Evolutionary conservation across 768 basidiomycete species (phyloP), one percentile per base, ranked within the genome.

Genomic region (Gautieria morchelliformis): DNA sequence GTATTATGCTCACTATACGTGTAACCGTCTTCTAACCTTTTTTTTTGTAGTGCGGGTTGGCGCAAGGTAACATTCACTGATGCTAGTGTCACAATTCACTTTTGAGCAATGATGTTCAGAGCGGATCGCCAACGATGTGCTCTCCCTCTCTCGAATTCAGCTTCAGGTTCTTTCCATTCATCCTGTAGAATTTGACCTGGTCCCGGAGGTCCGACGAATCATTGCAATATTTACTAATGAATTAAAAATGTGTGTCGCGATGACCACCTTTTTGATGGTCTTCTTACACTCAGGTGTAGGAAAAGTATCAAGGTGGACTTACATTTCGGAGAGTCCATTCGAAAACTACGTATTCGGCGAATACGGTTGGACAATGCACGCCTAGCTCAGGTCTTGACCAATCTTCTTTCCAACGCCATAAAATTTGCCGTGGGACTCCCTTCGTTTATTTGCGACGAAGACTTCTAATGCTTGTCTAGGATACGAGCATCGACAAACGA

Each of bases 111-210:
- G 14, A 44, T 19, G 7, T n/a, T 14, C 22, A 60, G 69, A 70
- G 50, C 59, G 70, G 48, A 73, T 74, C 30, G 67, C 69, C 35
- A 72, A 74, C 58, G 73, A 74, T 59, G 69, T 73, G 1, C 64
- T 73, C 11, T 71, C 72, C 14, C 60, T 74, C 14, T 73, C 70
- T 19, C 60, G 71, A 37, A 70, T 73, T 45, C 72, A 72, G 56
- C 63, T 74, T 4, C 67, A 69, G 50, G 62, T 63, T 58, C 62
- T 63, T 20, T 61, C 62, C 14, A 60, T 67, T 30, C 63, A 63
- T n/a, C 56, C 59, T 20, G 59, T 63, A 30, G 63, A 60, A 19
- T 57, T 53, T 45, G 53, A 64, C 27, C 51, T 63, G 48, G 56
- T 62, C 52, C 59, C 60, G 61, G 64, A 70, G 53, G 66, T 71